Conservation (phyloP, 345 rosid species). For the Iberis pinnata region DNA sequence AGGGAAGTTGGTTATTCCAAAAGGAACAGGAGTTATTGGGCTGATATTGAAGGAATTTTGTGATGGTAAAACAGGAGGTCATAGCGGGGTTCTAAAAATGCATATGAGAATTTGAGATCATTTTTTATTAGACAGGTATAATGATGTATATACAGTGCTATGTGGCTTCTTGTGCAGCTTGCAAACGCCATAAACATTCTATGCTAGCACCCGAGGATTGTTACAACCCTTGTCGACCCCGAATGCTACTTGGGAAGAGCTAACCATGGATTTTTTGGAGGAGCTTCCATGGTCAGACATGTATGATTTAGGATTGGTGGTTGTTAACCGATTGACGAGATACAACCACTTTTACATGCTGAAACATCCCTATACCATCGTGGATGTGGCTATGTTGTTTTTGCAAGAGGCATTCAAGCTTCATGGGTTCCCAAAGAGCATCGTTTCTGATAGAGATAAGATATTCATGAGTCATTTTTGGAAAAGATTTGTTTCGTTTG, state of each 20-base stretch:
- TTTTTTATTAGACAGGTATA: neutral
- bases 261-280: neutral
- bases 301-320: neutral
- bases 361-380: neutral
- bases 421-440: neutral
- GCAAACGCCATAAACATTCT: neutral
- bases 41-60: neutral
- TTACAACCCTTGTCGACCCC: neutral
- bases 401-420: neutral
- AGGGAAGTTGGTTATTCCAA: neutral
- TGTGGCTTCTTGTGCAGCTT: neutral
- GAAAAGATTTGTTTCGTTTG: neutral
- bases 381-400: neutral
- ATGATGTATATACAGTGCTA: neutral
- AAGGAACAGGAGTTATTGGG: neutral
- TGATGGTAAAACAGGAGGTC: neutral
- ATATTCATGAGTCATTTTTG: neutral
- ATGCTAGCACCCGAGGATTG: neutral
- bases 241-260: neutral
- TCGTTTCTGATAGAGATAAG: neutral
- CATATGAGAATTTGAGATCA: neutral
- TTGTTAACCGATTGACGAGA: neutral
- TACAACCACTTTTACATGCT: neutral
- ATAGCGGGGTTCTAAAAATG: neutral
- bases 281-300: neutral